These are phyloP conservation scores for Primulina tabacum DNA, from an alignment of 257 asterid species.

Conservation along the genomic window DNA sequence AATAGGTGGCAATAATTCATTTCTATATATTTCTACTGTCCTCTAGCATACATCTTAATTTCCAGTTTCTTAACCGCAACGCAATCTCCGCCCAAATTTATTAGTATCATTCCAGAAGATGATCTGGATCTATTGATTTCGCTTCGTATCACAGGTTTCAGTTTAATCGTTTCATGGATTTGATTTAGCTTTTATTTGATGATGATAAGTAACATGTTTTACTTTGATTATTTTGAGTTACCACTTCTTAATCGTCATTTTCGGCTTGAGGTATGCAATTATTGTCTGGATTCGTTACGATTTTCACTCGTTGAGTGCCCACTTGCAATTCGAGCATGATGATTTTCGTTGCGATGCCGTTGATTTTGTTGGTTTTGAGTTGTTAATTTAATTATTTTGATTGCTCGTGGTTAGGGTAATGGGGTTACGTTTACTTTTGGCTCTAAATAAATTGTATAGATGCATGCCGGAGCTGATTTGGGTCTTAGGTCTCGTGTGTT, in stretches of 20 bases:
- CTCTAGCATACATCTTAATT: neutral
- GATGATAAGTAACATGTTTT: neutral
- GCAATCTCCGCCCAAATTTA: slow-evolving; percentile 20
- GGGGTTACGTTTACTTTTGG: neutral
- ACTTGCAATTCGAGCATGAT: slow-evolving; percentile 9
- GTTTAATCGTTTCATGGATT: neutral
- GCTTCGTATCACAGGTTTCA: slow-evolving; percentile 22
- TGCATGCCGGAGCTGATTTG: slow-evolving; percentile 17
- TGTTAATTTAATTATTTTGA: slow-evolving; percentile 2
- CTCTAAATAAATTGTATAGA: slow-evolving; percentile 8
- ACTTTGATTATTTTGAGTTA: slow-evolving; percentile 8
- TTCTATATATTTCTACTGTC: neutral
- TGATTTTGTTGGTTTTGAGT: slow-evolving; percentile 9
- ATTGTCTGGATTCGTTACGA: neutral
- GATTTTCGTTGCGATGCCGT: neutral
- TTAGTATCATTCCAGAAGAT: neutral
- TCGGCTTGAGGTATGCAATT: slow-evolving; percentile 17
- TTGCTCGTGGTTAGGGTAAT: slow-evolving; percentile 22
- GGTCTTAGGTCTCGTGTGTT: slow-evolving; percentile 12
- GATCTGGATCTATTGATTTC: slow-evolving; percentile 9
- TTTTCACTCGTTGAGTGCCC: slow-evolving; percentile 13
- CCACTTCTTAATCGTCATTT: slow-evolving; percentile 6
- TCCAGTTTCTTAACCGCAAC: slow-evolving; percentile 33
- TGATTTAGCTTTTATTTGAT: neutral
- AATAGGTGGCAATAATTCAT: neutral